phyloP scores from a whole-genome alignment of 2,329 filamentous ascomycete genomes.

The Aulographum hederae region DNA sequence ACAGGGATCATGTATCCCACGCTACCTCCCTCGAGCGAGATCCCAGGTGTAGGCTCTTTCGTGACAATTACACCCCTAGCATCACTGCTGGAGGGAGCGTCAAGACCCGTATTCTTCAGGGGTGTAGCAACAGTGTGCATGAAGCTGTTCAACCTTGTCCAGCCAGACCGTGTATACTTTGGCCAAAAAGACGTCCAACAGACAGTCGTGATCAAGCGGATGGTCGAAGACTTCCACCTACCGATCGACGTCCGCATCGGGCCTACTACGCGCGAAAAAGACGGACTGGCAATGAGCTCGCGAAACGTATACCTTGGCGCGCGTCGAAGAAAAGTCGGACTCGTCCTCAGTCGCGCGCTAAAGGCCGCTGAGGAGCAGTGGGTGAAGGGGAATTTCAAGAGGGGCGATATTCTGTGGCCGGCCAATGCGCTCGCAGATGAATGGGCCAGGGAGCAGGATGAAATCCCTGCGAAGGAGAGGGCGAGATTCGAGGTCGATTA shows the following conservation, averaged over 20 bases:
- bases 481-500: constrained; percentile 77
- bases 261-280: constrained; percentile 54
- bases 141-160: constrained; percentile 75
- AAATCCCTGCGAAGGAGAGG: constrained; percentile 38
- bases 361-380: constrained; percentile 53
- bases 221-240: constrained; percentile 78
- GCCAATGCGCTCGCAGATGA: constrained; percentile 42
- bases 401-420: constrained; percentile 52
- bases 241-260: constrained; percentile 57
- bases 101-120: constrained; percentile 84
- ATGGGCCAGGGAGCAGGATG: constrained; percentile 42
- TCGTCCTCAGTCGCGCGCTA: constrained; percentile 53
- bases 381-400: constrained; percentile 29
- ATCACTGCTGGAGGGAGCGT: constrained; percentile 65
- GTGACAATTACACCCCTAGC: constrained; percentile 78
- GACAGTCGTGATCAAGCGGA: constrained; percentile 69
- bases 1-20: constrained; percentile 78
- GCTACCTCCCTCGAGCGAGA: constrained; percentile 51
- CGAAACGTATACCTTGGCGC: constrained; percentile 76
- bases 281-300: constrained; percentile 81
- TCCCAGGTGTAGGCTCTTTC: constrained; percentile 69
- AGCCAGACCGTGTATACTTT: constrained; percentile 70
- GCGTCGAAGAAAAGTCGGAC: constrained; percentile 51
- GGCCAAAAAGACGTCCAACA: constrained; percentile 98
- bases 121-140: constrained; percentile 93